These are phyloP conservation scores for Cucurbitaria berberidis DNA, from an alignment of 2,329 filamentous ascomycete species.

Conservation along the genomic window DNA sequence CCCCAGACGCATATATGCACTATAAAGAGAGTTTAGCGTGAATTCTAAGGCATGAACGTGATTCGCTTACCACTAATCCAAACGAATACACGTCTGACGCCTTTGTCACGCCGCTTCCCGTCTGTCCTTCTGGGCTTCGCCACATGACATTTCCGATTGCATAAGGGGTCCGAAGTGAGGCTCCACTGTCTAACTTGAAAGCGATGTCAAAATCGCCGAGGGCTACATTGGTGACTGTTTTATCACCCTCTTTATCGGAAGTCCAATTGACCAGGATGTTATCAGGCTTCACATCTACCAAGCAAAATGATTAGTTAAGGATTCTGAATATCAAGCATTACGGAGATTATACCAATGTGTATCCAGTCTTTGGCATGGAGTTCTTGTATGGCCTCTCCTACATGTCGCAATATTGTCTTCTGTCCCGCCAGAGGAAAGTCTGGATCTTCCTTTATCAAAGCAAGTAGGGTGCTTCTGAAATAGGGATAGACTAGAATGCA, in stretches of 20 bases:
- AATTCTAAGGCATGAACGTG: no score
- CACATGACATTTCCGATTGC: constrained; percentile 50
- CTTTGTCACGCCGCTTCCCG: constrained; percentile 40
- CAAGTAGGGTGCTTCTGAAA: constrained; percentile 43
- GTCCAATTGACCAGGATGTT: constrained; percentile 49
- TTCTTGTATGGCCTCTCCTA: constrained; percentile 46
- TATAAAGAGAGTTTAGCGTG: no score
- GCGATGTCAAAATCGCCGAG: constrained; percentile 49
- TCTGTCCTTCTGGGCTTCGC: constrained; percentile 51
- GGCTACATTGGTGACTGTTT: constrained; percentile 41
- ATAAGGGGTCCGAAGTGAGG: constrained; percentile 30
- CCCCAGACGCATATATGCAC: no score
- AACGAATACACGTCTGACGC: constrained; percentile 50
- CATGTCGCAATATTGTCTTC: constrained; percentile 43
- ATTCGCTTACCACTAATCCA: constrained; percentile 49
- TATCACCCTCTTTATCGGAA: constrained; percentile 38
- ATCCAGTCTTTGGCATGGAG: constrained; percentile 48
- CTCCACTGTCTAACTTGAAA: constrained; percentile 39
- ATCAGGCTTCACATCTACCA: constrained; percentile 52
- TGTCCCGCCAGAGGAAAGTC: constrained; percentile 37
- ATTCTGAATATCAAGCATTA: no score
- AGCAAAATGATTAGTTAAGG: no score
- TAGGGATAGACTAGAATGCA: constrained; percentile 46
- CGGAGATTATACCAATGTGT: constrained; percentile 47
- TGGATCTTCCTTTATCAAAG: constrained; percentile 40